phyloP scores from a whole-genome alignment of 2,329 filamentous ascomycete species.

The Stemphylium vesicarium region DNA sequence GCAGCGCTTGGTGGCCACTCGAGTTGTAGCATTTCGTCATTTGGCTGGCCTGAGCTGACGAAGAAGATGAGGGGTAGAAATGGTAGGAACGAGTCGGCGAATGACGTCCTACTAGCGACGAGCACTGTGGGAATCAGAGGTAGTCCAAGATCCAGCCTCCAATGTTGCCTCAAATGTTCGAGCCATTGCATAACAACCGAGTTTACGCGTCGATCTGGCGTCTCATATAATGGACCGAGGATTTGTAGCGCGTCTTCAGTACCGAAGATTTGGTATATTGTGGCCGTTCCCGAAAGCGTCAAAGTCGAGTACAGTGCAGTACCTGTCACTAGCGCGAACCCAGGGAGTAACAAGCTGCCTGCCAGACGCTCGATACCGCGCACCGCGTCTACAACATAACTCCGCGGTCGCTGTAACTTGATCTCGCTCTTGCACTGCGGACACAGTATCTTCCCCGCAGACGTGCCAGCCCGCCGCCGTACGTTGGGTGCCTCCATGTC shows the following conservation, averaged over 20 bases:
- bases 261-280: conserved; percentile 71
- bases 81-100: conserved; percentile 68
- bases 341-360: conserved; percentile 68
- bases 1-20: conserved; percentile 71
- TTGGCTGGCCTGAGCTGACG: conserved; percentile 57
- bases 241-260: conserved; percentile 64
- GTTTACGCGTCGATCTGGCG: conserved; percentile 40
- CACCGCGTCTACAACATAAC: conserved; percentile 72
- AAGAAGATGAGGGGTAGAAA: conserved; percentile 68
- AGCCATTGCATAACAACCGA: conserved; percentile 43
- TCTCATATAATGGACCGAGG: conserved; percentile 51
- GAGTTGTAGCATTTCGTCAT: conserved; percentile 57
- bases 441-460: conserved; percentile 71
- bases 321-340: conserved; percentile 63
- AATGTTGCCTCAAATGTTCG: conserved; percentile 48
- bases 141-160: conserved; percentile 64
- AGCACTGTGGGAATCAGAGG: conserved; percentile 72
- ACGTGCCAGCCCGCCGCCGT: conserved; percentile 54
- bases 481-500: conserved; percentile 74
- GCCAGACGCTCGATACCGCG: conserved; percentile 64
- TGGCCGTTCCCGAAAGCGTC: conserved; percentile 65
- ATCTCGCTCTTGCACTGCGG: conserved; percentile 90
- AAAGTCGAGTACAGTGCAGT: conserved; percentile 53
- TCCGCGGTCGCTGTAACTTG: conserved; percentile 74
- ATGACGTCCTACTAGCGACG: conserved; percentile 69